Evolutionary conservation across 129 eudicot species (phyloP).

Genomic region (Chrysanthemum seticuspe): DNA sequence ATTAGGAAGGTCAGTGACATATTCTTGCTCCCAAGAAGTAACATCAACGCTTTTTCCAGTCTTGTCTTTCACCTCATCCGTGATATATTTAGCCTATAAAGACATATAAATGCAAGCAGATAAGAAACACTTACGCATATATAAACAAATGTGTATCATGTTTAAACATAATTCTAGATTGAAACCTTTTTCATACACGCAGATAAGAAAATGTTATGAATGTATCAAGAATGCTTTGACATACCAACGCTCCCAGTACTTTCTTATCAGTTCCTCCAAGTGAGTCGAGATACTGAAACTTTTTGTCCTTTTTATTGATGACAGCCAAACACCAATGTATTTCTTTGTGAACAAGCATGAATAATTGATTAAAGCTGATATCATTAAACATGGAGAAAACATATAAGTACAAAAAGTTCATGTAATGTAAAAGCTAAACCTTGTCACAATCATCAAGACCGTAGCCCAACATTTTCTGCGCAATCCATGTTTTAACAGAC

Average conservation of each 20-base stretch:
- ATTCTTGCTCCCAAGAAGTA: slow-evolving; percentile 70
- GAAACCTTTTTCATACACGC: too few species aligned
- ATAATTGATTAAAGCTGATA: slow-evolving; percentile 45
- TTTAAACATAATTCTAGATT: too few species aligned
- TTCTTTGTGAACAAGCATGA: slow-evolving; percentile 93
- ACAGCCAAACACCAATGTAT: slow-evolving; percentile 93
- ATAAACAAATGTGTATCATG: neutral
- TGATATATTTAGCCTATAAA: slow-evolving; percentile 56
- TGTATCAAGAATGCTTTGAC: slow-evolving; percentile 3
- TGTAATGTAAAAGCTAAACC: slow-evolving; percentile 28
- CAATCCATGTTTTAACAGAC: slow-evolving; percentile 90
- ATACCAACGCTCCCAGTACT: slow-evolving; percentile 70
- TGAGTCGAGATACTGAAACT: slow-evolving; percentile 90
- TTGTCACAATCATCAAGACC: slow-evolving; percentile 80
- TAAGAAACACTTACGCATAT: neutral
- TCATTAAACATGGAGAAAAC: neutral
- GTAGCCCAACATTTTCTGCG: slow-evolving; percentile 66
- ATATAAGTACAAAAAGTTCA: neutral
- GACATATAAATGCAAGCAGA: slow-evolving; percentile 3
- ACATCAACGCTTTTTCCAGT: slow-evolving; percentile 57
- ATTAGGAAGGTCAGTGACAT: slow-evolving; percentile 70
- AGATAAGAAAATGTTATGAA: too few species aligned
- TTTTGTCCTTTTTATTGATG: slow-evolving; percentile 78
- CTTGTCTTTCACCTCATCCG: slow-evolving; percentile 89
- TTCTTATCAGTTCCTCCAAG: slow-evolving; percentile 62